Base-by-base conservation (phyloP, 345 rosid genomes). In the Hirschfeldia incana region DNA sequence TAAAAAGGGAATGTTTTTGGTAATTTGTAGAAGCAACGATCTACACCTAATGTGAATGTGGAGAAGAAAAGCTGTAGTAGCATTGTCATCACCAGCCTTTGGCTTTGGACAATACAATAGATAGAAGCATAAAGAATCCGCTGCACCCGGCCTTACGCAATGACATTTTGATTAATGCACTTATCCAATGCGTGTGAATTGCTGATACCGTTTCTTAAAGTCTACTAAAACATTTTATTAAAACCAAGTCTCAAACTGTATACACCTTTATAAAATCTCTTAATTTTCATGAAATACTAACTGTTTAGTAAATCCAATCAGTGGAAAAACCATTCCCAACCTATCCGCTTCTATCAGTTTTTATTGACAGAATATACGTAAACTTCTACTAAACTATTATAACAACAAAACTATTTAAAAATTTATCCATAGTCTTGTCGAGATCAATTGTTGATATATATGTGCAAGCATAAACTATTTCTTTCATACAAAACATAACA, bases 131-230 rank as follows among this genome's bases (percentile, higher is more conserved):
- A 77, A 63, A 28, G 75, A 15, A 69, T 76, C 69, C 10, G 64
- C 11, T 76, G 29, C 70, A 70, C 65, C 53, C 55, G 36, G 62
- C 80, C 61, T 76, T 62, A 77, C 75, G 80, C 80, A 70, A 77
- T 37, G 3, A 34, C 42, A 12, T 70, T 77, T 70, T 51, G 28
- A 37, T 70, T 49, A 51, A 51, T 51, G 57, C 57, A 51, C 8
- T 51, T 16, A 70, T 70, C 65, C 15, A 51, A 70, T 77, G 66
- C 76, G 81, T 70, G 76, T 70, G 71, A 77, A 64, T 21, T 70
- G 55, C 51, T 62, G 29, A 51, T 34, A n/a, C 75, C 70, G 37
- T 70, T 70, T 10, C 80, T 77, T 77, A 9, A 77, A 36, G 65
- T n/a, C 63, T 26, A 58, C 39, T 13, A 46, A 46, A 46, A 13